Evolutionary conservation across 495 filamentous ascomycete genomes (phyloP).

Genomic region (Chaetomium fimeti): DNA sequence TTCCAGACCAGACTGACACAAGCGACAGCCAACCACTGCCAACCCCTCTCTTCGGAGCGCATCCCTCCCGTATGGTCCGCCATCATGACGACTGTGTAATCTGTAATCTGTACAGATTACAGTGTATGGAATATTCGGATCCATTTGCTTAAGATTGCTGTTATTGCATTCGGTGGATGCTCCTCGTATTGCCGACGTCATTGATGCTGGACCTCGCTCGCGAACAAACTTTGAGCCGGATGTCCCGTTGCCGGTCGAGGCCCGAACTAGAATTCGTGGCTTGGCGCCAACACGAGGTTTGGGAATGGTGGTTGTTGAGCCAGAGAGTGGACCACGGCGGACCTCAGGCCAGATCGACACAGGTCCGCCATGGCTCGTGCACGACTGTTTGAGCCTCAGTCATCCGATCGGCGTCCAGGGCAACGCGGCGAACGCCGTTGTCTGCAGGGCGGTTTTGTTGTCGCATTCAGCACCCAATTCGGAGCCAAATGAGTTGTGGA

Average conservation of each 20-base stretch:
- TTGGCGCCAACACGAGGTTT: constrained; percentile 8
- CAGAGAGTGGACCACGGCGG: not conserved
- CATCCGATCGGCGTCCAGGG: not conserved
- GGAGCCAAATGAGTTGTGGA: too few relatives aligned
- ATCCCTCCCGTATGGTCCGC: not conserved
- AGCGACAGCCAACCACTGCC: not conserved
- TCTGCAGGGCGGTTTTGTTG: too few relatives aligned
- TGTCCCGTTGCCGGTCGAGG: not conserved
- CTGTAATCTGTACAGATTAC: not conserved
- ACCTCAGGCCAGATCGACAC: too few relatives aligned
- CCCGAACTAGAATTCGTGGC: not conserved
- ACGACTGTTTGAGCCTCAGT: not conserved
- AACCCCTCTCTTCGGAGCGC: too few relatives aligned
- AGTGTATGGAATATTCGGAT: too few relatives aligned
- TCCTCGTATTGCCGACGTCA: constrained; percentile 21
- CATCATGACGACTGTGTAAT: not conserved
- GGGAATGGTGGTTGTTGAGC: not conserved
- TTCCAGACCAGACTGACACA: not conserved
- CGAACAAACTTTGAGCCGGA: constrained; percentile 1
- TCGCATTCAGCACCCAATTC: too few relatives aligned
- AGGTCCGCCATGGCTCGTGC: not conserved
- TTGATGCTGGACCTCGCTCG: not conserved
- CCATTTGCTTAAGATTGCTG: constrained; percentile 3
- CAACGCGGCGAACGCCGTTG: not conserved
- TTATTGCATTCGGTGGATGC: constrained; percentile 13